A percentile compares a stretch with the other conserved stretches of the same genome.
These are phyloP conservation scores for Alternaria triticimaculans DNA, from an alignment of 2,329 filamentous ascomycete species.

Conservation along the genomic window DNA sequence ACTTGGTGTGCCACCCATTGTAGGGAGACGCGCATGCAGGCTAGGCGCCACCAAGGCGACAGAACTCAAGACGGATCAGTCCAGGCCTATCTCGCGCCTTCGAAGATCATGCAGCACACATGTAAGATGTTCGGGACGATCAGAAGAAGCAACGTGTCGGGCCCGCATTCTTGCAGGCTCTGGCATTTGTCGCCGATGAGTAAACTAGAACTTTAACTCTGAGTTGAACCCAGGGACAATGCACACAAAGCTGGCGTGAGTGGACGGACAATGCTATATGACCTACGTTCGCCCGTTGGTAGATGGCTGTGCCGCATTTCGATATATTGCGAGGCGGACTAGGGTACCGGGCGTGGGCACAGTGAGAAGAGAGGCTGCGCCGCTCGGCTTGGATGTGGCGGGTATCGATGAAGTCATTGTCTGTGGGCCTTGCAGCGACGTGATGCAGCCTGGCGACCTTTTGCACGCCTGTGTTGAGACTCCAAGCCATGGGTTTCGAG, in stretches of 20 bases:
- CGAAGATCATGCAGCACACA: neutral
- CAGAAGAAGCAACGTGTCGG: slow-evolving; percentile 6
- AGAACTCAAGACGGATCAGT: slow-evolving; percentile 1
- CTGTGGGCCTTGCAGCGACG: neutral
- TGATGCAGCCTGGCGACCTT: neutral
- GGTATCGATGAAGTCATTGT: neutral
- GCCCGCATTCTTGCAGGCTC: slow-evolving; percentile 2
- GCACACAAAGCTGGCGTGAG: neutral
- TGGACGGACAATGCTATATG: neutral
- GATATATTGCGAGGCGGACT: slow-evolving; percentile 7
- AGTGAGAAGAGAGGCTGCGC: neutral
- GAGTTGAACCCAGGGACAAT: neutral
- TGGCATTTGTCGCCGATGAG: neutral
- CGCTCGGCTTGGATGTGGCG: neutral
- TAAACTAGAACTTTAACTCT: slow-evolving; percentile 3
- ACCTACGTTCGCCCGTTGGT: slow-evolving; percentile 5
- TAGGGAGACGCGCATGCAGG: neutral
- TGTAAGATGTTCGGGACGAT: slow-evolving; percentile 3
- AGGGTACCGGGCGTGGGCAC: slow-evolving; percentile 1
- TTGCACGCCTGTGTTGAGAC: neutral
- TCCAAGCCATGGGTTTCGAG: slow-evolving; percentile 2
- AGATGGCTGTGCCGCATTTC: slow-evolving; percentile 6
- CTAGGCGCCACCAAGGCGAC: slow-evolving; percentile 1
- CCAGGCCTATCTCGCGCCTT: slow-evolving; percentile 4
- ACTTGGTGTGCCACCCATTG: neutral